Conservation (phyloP, 164 flowering plant genomes). For the Nymphaea colorata region DNA sequence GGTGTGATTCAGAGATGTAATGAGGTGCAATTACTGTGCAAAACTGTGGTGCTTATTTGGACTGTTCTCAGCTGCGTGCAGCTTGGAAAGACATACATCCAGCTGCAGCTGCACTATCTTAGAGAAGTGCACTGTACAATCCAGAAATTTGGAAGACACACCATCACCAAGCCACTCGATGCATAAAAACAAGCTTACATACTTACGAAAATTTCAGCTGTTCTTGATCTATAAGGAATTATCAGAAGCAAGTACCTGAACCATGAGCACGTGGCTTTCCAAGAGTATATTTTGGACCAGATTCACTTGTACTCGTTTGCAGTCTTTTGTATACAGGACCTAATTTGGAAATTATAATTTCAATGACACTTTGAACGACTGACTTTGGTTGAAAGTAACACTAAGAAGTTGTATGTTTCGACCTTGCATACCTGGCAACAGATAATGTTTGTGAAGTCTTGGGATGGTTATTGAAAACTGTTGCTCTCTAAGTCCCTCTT, state of each 20-base stretch:
- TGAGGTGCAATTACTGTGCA: too few species aligned
- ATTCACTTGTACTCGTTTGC: conserved; percentile 60
- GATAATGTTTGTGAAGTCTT: conserved; percentile 91
- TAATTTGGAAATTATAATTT: conserved; percentile 11
- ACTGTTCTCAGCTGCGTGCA: too few species aligned
- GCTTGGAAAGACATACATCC: too few species aligned
- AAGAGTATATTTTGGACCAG: conserved; percentile 35
- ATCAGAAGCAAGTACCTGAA: conserved; percentile 33
- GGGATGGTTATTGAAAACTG: conserved; percentile 59
- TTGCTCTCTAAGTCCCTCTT: conserved; percentile 86
- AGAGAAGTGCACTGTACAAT: too few species aligned
- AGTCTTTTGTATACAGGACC: conserved; percentile 75
- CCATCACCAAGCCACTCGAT: not conserved
- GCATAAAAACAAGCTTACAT: not conserved
- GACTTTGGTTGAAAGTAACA: not conserved
- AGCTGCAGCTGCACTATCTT: too few species aligned
- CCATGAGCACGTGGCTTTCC: conserved; percentile 46
- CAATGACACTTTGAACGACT: not conserved
- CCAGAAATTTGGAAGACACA: too few species aligned
- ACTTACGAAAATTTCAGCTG: not conserved
- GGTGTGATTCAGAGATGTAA: too few species aligned
- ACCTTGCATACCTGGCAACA: conserved; percentile 62
- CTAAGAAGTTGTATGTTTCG: not conserved
- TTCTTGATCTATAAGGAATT: too few species aligned
- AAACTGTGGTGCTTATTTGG: too few species aligned